These are phyloP conservation scores for Solanum piurae DNA, from an alignment of 257 asterid species.

Conservation along the genomic window DNA sequence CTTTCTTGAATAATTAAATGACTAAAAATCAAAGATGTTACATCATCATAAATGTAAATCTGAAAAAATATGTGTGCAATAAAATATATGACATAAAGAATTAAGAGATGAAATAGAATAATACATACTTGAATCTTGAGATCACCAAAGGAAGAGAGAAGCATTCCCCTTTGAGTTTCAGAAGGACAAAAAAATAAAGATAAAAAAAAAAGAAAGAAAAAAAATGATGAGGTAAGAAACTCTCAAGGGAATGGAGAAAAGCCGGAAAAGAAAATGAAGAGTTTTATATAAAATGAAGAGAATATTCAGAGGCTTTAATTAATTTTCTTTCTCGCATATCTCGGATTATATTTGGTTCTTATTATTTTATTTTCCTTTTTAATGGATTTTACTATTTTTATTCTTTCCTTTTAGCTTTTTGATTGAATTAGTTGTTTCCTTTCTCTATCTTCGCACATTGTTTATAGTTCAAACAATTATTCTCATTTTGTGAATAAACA, in stretches of 20 bases:
- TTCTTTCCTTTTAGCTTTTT: neutral
- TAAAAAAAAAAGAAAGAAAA: neutral
- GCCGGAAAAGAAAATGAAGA: neutral
- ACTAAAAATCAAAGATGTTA: neutral
- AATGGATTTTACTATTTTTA: neutral
- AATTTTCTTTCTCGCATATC: neutral
- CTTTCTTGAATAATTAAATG: neutral
- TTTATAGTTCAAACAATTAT: neutral
- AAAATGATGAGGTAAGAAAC: neutral
- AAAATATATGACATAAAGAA: neutral
- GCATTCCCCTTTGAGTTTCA: slow-evolving; percentile 3
- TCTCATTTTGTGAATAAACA: neutral
- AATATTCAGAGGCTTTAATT: neutral
- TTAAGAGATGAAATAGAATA: neutral
- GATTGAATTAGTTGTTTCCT: neutral
- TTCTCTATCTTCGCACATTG: neutral
- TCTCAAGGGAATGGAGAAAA: slow-evolving; percentile 5
- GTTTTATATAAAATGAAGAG: neutral
- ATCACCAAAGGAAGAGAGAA: neutral
- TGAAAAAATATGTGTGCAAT: neutral
- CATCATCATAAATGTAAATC: neutral
- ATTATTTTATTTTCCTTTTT: neutral
- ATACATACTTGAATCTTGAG: neutral
- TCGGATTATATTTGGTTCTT: neutral
- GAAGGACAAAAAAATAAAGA: neutral